Evolutionary conservation across 2,329 filamentous ascomycete genomes (phyloP), one percentile per base, ranked within the genome.

Genomic region (Pseudodiploospora longispora): DNA sequence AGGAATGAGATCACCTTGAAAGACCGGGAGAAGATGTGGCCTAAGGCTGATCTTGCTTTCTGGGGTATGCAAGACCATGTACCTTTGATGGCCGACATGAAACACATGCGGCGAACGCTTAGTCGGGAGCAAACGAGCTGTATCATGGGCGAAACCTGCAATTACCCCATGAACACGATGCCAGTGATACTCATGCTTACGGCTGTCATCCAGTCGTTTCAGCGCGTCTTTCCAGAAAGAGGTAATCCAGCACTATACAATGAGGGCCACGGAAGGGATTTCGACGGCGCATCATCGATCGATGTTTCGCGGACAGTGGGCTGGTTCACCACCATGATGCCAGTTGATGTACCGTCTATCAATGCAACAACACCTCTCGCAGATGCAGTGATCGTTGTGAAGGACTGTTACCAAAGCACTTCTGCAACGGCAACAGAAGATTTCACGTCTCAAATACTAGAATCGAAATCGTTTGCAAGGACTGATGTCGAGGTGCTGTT

Each of bases 291-390:
- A 4, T 19, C 19, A 3, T 32, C 35, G 4, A 46, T 64, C 6
- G 58, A 66, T 41, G 32, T 60, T 1, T 58, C 59, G 1, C 27
- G 52, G 2, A 65, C 60, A 0, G 58, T 66, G 1, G 64, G 63
- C 3, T 65, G 62, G 62, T 65, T 65, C 46, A 62, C 62, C 1
- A 59, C 58, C 2, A 49, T 65, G 27, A 55, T 43, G 29, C 61
- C 62, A 0, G 45, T 60, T 19, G 19, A 19, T 3, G 19, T 19
- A 19, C 19, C 19, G 19, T 19, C 19, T 19, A 19, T 19, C 19
- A 19, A 19, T 19, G 19, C 19, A 19, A 19, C 19, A 19, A 19
- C 19, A 3, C 19, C 19, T 19, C 19, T 19, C 19, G 19, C 19
- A 19, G 19, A 19, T 19, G 19, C 19, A 19, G 19, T 19, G 2